Conservation (phyloP, 495 filamentous ascomycete species). For the Aspergillus steynii region DNA sequence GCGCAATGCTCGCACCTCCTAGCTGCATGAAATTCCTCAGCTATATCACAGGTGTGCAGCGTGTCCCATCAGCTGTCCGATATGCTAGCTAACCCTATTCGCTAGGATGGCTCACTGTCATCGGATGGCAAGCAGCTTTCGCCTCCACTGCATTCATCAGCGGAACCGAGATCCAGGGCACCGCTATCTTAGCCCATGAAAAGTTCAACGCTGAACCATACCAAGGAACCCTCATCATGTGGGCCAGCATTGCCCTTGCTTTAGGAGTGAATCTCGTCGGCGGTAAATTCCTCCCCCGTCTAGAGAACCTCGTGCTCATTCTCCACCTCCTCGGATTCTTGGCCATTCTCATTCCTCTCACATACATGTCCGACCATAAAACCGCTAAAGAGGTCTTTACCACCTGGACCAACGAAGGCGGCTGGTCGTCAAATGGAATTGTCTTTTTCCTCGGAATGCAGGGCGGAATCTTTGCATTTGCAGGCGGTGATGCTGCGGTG, state of each 20-base stretch:
- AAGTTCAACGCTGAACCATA: slow-evolving; percentile 39
- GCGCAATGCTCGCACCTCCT: slow-evolving; percentile 47
- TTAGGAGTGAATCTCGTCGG: slow-evolving; percentile 43
- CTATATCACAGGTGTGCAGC: slow-evolving; percentile 46
- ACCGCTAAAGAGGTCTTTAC: slow-evolving; percentile 45
- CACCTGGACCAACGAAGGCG: slow-evolving; percentile 46
- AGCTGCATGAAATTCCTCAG: slow-evolving; percentile 42
- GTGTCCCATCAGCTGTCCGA: background rate
- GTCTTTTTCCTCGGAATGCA: slow-evolving; percentile 46
- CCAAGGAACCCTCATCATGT: slow-evolving; percentile 46
- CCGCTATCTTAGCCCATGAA: slow-evolving; percentile 35
- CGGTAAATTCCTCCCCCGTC: slow-evolving; percentile 39
- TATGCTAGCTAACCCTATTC: background rate
- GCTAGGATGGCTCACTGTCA: slow-evolving; percentile 45
- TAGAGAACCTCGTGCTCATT: slow-evolving; percentile 47
- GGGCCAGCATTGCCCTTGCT: slow-evolving; percentile 38
- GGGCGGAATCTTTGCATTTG: slow-evolving; percentile 43
- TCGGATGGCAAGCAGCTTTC: slow-evolving; percentile 46
- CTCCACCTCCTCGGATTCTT: slow-evolving; percentile 54
- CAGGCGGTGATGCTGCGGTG: slow-evolving; percentile 40
- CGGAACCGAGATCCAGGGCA: slow-evolving; percentile 44
- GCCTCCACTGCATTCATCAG: slow-evolving; percentile 40
- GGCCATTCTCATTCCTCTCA: slow-evolving; percentile 50
- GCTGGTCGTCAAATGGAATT: slow-evolving; percentile 42
- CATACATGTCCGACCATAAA: slow-evolving; percentile 44